Conservation (phyloP, 1,284 basidiomycete species). For the Afroboletus lepidellus region DNA sequence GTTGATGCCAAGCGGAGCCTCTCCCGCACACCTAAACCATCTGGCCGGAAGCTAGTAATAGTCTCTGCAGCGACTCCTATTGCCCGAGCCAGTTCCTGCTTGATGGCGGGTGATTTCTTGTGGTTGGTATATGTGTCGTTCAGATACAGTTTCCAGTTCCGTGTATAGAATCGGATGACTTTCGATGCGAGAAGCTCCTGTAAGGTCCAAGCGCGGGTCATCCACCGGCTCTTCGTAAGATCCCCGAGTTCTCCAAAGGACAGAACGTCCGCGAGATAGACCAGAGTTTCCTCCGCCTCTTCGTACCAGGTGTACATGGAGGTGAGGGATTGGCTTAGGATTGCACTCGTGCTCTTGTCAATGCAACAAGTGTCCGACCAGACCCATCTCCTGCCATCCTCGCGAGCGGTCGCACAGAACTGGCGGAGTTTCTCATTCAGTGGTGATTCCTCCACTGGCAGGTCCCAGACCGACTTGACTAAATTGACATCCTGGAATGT, state of each 20-base stretch:
- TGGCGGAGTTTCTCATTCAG: neutral
- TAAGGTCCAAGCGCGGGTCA: no score
- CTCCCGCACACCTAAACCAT: neutral
- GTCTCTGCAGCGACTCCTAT: constrained; percentile 2
- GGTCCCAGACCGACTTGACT: constrained; percentile 2
- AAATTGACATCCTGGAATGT: constrained; percentile 11
- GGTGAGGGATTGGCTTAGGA: neutral
- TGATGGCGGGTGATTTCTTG: constrained; percentile 4
- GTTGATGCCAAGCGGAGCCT: no score
- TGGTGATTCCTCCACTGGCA: constrained; percentile 1
- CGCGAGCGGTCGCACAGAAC: neutral
- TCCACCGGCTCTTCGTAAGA: constrained; percentile 1
- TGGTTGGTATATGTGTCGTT: neutral
- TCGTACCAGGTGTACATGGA: constrained; percentile 11
- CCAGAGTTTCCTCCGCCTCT: no score
- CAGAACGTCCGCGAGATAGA: neutral
- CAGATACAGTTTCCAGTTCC: neutral
- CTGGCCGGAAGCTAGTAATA: neutral
- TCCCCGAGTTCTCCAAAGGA: neutral
- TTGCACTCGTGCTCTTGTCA: constrained; percentile 2
- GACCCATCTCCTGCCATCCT: neutral
- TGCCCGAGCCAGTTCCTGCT: constrained; percentile 3
- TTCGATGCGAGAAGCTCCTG: no score
- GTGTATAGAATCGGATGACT: no score
- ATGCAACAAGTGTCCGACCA: neutral